A percentile compares a stretch with the other conserved stretches of the same genome.
Evolutionary conservation across 345 rosid genomes (phyloP).

Genomic region (Clarkia xantiana): DNA sequence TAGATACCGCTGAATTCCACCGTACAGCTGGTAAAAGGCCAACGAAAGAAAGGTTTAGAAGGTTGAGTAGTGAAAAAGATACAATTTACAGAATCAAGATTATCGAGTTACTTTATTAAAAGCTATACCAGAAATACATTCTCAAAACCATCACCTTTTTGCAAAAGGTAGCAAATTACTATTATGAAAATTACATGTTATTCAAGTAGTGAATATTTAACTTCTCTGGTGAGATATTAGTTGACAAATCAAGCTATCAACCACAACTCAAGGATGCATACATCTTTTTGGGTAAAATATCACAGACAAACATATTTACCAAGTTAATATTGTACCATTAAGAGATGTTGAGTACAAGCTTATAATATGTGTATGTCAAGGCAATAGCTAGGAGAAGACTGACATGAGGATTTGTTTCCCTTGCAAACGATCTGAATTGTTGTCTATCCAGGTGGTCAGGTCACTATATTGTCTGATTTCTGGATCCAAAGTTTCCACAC

Average conservation of each 20-base stretch:
- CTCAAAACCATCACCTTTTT: constrained; percentile 83
- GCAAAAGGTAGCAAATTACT: background rate
- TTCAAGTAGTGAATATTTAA: background rate
- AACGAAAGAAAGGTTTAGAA: background rate
- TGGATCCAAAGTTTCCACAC: constrained; percentile 73
- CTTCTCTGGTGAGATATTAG: no score
- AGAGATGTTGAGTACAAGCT: no score
- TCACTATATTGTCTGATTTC: constrained; percentile 87
- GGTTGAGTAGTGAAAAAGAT: background rate
- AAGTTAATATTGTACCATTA: no score
- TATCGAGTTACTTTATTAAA: background rate
- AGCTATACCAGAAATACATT: constrained; percentile 66
- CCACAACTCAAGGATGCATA: no score
- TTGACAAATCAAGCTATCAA: no score
- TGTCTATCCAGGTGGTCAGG: constrained; percentile 75
- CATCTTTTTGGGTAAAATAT: no score
- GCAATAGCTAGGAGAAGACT: constrained; percentile 9
- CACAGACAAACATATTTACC: no score
- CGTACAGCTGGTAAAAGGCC: constrained; percentile 54
- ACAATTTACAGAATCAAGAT: background rate
- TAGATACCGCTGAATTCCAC: constrained; percentile 89
- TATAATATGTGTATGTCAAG: background rate
- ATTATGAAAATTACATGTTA: background rate
- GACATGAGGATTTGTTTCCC: constrained; percentile 78
- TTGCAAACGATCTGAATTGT: constrained; percentile 44